A percentile compares a stretch with the other conserved stretches of the same genome.
Evolutionary conservation across 148 eudicot genomes (phyloP).

Genomic region (Fallopia convolvulus): DNA sequence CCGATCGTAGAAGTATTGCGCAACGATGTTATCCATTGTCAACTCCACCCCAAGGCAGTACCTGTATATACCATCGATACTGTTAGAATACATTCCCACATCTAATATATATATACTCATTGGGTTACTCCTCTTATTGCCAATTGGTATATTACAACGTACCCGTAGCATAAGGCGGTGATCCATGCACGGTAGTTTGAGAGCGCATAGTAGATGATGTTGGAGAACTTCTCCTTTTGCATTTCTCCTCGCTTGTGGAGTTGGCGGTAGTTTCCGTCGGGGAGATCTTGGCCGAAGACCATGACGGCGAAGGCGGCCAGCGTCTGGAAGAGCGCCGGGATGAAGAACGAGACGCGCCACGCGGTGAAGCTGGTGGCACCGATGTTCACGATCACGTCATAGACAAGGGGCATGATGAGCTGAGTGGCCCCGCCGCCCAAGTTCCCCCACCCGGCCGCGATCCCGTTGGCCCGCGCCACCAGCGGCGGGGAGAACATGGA

Average conservation of each 20-base stretch:
- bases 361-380: slow-evolving; percentile 50
- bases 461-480: slow-evolving; percentile 69
- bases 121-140: no score
- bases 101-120: no score
- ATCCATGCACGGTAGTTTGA: slow-evolving; percentile 70
- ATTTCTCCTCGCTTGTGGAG: slow-evolving; percentile 45
- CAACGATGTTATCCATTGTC: slow-evolving; percentile 69
- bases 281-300: slow-evolving; percentile 61
- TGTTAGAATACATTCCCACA: no score
- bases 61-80: slow-evolving; percentile 1
- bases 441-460: slow-evolving; percentile 91
- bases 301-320: slow-evolving; percentile 50
- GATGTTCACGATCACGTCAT: slow-evolving; percentile 22
- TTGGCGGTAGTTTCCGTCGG: slow-evolving; percentile 56
- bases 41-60: slow-evolving; percentile 88
- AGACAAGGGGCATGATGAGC: slow-evolving; percentile 76
- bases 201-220: slow-evolving; percentile 34
- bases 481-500: slow-evolving; percentile 69
- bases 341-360: slow-evolving; percentile 69
- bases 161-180: slow-evolving; percentile 66
- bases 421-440: slow-evolving; percentile 87
- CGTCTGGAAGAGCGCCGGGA: slow-evolving; percentile 73
- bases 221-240: slow-evolving; percentile 34
- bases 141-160: no score
- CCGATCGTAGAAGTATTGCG: slow-evolving; percentile 68